These are phyloP conservation scores for Boletus rubropictus DNA, from an alignment of 768 basidiomycete species.

Conservation along the genomic window DNA sequence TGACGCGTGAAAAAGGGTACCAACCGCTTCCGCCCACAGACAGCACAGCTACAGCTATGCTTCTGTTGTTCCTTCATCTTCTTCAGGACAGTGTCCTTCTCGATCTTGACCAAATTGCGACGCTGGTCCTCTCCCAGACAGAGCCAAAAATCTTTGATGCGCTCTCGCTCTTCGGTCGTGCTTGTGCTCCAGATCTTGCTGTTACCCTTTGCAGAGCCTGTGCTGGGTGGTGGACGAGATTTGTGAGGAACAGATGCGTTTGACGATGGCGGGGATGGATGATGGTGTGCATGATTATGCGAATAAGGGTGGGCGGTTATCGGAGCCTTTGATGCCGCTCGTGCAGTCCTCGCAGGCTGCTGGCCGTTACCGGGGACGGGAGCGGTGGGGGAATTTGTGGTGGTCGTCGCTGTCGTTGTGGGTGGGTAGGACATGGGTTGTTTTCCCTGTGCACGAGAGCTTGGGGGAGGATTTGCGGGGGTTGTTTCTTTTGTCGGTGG, in stretches of 20 bases:
- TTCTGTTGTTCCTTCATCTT: conserved; percentile 99
- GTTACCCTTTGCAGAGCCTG: conserved; percentile 32
- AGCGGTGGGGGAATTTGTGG: conserved; percentile 33
- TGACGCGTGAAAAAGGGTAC: conserved; percentile 36
- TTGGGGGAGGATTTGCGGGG: conserved; percentile 45
- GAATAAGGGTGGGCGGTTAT: conserved; percentile 44
- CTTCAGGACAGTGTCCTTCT: conserved; percentile 94
- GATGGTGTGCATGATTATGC: conserved; percentile 48
- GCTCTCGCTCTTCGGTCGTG: conserved; percentile 87
- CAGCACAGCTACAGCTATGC: conserved; percentile 91
- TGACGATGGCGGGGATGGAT: conserved; percentile 41
- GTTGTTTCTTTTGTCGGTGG: conserved; percentile 35
- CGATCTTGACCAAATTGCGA: conserved; percentile 87
- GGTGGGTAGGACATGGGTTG: conserved; percentile 77
- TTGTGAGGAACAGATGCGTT: conserved; percentile 31
- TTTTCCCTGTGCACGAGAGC: conserved; percentile 84
- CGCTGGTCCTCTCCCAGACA: conserved; percentile 88
- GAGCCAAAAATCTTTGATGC: conserved; percentile 98
- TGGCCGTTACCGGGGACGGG: conserved; percentile 27
- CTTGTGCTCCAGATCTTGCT: conserved; percentile 95
- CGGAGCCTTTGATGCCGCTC: conserved; percentile 56
- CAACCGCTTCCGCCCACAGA: conserved; percentile 94
- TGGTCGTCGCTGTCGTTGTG: conserved; percentile 16
- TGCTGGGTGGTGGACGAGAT: conserved; percentile 25
- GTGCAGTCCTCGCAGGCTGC: conserved; percentile 36